phyloP scores from a whole-genome alignment of 345 rosid genomes.

The Gossypium herbaceum region DNA sequence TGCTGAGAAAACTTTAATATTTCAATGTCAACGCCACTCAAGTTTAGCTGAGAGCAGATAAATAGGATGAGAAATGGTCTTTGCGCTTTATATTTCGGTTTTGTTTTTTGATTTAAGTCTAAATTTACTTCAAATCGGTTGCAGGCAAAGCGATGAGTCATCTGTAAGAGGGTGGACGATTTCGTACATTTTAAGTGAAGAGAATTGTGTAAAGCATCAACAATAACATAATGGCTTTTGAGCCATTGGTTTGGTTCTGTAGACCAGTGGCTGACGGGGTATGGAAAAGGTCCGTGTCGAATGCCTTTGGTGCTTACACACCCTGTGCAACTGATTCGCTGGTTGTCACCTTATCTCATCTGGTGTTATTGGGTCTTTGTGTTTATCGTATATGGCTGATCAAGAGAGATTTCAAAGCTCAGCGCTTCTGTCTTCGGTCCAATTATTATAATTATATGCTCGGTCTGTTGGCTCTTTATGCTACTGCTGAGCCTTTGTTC shows the following conservation, averaged over 20 bases:
- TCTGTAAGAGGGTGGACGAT: slow-evolving; percentile 5
- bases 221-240: slow-evolving; percentile 52
- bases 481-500: slow-evolving; percentile 79
- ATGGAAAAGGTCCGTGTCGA: slow-evolving; percentile 73
- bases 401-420: slow-evolving; percentile 57
- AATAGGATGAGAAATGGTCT: not conserved
- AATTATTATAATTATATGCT: slow-evolving; percentile 63
- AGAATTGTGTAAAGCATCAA: slow-evolving; percentile 9
- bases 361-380: slow-evolving; percentile 66
- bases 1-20: slow-evolving; percentile 10
- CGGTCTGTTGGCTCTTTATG: slow-evolving; percentile 64
- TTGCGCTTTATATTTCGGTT: not conserved
- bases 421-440: slow-evolving; percentile 67
- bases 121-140: not conserved
- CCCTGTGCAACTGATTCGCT: slow-evolving; percentile 86
- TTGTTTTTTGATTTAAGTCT: not conserved
- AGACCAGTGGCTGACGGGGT: slow-evolving; percentile 64
- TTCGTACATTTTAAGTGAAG: slow-evolving; percentile 24
- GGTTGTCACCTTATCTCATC: slow-evolving; percentile 59
- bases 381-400: slow-evolving; percentile 74
- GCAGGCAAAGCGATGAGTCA: slow-evolving; percentile 16
- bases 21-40: slow-evolving; percentile 2
- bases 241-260: slow-evolving; percentile 81
- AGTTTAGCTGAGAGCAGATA: not conserved
- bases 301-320: slow-evolving; percentile 93